Evolutionary conservation across 345 rosid genomes (phyloP).

Genomic region (Adansonia digitata): DNA sequence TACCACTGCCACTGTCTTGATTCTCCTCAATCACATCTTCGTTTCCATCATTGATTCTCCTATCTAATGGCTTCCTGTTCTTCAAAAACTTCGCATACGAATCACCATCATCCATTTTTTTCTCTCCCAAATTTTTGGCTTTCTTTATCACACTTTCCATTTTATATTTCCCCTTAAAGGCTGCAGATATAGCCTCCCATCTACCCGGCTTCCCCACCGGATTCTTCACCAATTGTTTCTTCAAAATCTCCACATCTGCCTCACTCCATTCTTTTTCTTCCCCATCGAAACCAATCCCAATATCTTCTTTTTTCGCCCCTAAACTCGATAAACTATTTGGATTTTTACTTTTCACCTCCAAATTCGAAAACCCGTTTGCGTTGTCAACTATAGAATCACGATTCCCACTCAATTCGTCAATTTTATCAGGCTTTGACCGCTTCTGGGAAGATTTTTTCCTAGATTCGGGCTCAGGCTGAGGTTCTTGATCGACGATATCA

Average conservation of each 20-base stretch:
- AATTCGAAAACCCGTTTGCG: neutral
- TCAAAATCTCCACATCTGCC: conserved; percentile 63
- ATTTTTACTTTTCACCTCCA: conserved; percentile 8
- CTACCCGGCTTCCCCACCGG: conserved; percentile 81
- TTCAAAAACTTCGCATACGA: conserved; percentile 73
- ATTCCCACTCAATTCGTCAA: conserved; percentile 22
- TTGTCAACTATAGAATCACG: neutral
- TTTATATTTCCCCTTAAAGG: conserved; percentile 59
- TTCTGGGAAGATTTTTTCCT: conserved; percentile 41
- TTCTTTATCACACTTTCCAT: conserved; percentile 79
- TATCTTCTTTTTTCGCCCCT: conserved; percentile 27
- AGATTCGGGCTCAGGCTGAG: conserved; percentile 38
- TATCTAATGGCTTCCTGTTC: conserved; percentile 68
- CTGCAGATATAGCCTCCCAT: conserved; percentile 75
- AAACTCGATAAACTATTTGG: conserved; percentile 21
- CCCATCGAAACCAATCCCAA: conserved; percentile 16
- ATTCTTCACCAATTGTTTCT: conserved; percentile 74
- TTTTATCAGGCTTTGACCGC: conserved; percentile 41
- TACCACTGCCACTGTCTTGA: conserved; percentile 20
- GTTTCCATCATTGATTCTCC: conserved; percentile 27
- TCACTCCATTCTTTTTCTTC: conserved; percentile 65
- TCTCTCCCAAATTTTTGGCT: conserved; percentile 71
- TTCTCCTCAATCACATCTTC: conserved; percentile 20
- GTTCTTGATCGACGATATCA: conserved; percentile 35
- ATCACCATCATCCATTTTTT: conserved; percentile 53